Conservation (phyloP, 495 filamentous ascomycete species). For the Thermothielavioides terrestris region DNA sequence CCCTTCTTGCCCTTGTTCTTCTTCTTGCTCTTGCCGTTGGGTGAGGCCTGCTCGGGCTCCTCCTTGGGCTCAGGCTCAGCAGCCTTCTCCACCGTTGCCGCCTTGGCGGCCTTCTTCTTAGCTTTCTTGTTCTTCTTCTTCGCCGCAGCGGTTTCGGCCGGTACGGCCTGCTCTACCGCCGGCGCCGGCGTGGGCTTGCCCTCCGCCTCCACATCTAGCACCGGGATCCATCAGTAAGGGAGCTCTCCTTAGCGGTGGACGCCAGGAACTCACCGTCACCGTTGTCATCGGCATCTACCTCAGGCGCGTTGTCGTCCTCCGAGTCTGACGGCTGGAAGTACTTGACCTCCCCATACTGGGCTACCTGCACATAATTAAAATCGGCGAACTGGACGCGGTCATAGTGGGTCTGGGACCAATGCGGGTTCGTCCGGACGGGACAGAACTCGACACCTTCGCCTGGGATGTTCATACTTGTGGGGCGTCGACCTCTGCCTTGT, state of each 20-base stretch:
- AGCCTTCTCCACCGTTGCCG: slow-evolving; percentile 13
- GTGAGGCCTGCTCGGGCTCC: slow-evolving; percentile 4
- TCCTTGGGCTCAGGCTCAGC: slow-evolving; percentile 11
- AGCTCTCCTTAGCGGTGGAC: no score
- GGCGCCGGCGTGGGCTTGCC: no score
- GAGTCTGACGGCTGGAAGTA: slow-evolving; percentile 27
- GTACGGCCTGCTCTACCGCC: slow-evolving; percentile 9
- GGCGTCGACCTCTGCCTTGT: slow-evolving; percentile 27
- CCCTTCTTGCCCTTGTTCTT: slow-evolving; percentile 25
- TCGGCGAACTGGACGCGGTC: slow-evolving; percentile 36
- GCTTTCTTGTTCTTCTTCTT: slow-evolving; percentile 26
- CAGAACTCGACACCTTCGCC: slow-evolving; percentile 30
- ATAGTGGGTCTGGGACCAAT: slow-evolving; percentile 28
- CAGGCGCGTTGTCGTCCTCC: slow-evolving; percentile 24
- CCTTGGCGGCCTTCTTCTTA: slow-evolving; percentile 18
- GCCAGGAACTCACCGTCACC: slow-evolving; percentile 12
- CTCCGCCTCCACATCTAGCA: background rate
- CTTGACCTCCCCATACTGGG: slow-evolving; percentile 32
- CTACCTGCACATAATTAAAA: slow-evolving; percentile 29
- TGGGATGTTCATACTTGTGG: slow-evolving; percentile 32
- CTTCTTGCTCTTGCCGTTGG: slow-evolving; percentile 7
- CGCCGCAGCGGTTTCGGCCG: background rate
- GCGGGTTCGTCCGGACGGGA: slow-evolving; percentile 28
- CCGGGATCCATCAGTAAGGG: no score
- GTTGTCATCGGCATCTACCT: slow-evolving; percentile 16